phyloP scores from a whole-genome alignment of 2,329 filamentous ascomycete species.

The Xylaria sp. region DNA sequence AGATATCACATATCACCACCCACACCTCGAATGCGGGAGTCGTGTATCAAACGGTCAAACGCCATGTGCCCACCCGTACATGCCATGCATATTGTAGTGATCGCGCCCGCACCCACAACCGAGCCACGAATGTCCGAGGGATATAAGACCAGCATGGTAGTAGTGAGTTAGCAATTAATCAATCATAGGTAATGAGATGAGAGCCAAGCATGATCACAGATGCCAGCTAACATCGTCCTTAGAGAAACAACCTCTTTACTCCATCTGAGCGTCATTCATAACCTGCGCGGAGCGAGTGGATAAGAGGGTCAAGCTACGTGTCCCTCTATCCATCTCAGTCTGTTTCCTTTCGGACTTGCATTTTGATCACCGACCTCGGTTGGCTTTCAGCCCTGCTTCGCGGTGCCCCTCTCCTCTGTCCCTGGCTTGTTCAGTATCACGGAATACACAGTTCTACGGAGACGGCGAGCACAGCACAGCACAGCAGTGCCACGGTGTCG shows the following conservation, averaged over 20 bases:
- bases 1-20: conserved; percentile 4
- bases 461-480: neutral
- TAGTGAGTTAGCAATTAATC: neutral
- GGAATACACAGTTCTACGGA: neutral
- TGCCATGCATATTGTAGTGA: neutral
- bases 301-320: neutral
- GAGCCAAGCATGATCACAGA: neutral
- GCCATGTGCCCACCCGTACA: neutral
- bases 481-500: neutral
- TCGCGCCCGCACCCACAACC: neutral
- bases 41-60: conserved; percentile 2
- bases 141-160: neutral
- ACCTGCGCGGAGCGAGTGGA: neutral
- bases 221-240: neutral
- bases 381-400: neutral
- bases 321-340: neutral
- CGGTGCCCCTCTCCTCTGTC: neutral
- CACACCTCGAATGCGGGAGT: neutral
- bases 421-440: neutral
- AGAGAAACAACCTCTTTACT: neutral
- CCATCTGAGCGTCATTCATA: neutral
- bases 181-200: neutral
- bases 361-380: neutral
- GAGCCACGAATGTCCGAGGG: neutral
- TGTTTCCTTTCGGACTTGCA: neutral